Base-by-base conservation (phyloP, 352 stramenopile genomes). In the Phytophthora sp. region DNA sequence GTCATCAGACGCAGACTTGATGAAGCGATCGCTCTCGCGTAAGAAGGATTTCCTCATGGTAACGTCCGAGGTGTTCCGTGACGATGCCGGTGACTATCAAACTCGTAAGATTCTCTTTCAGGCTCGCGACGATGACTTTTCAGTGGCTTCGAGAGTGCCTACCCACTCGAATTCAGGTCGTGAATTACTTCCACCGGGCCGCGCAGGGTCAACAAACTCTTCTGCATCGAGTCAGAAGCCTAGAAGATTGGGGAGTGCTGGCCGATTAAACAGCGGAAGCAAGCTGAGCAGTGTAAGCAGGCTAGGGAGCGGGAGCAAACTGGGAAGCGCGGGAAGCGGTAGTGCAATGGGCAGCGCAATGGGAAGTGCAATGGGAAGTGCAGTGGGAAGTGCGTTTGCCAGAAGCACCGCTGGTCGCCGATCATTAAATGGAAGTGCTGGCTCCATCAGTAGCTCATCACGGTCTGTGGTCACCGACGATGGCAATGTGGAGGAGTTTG, bases 11-110 rank as follows among this genome's bases (percentile, higher is more conserved):
- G 79, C 72, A 21, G 84, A 93, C 24, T 59, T 96, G 52, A 78
- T 93, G 68, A 94, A 94, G 64, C 81, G 88, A 3, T 92, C 86
- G 41, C 72, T 96, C 2, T 94, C 85, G 31, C 80, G 88, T 13
- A 94, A 95, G 54, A 93, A 95, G 32, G 89, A 96, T 57, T 96
- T 96, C 42, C 67, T 96, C 38, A 96, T 96, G 89, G 87, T 96
- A 21, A 96, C 87, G 12, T 94, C 85, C 0, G 86, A 96, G 46
- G 88, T 96, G n/a, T 95, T 96, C 37, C 86, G 86, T 48, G 77
- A 89, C 51, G 80, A 95, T 62, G 84, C 84, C 8, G 88, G 88
- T 17, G 88, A 92, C 66, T 95, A 91, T 51, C 88, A 96, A 56
- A 86, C 82, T 23, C 84, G 88, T n/a, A 96, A 96, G 56, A 91